phyloP scores from a whole-genome alignment of 805 yeast genomes.

The Yarrowia phangngaensis region DNA sequence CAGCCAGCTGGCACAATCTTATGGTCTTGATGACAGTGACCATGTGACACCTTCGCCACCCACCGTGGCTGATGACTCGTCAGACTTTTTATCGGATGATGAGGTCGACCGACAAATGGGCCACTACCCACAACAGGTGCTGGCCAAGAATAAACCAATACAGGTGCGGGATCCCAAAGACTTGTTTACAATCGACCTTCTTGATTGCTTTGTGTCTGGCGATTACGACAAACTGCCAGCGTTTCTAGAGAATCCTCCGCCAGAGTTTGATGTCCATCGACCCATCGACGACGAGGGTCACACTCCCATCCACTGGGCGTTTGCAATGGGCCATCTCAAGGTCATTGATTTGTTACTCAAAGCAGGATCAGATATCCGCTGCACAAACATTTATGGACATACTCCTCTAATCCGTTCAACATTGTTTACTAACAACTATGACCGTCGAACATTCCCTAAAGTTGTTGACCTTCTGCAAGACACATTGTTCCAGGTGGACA shows the following conservation, averaged over 20 bases:
- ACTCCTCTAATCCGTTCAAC: conserved; percentile 84
- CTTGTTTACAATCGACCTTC: conserved; percentile 46
- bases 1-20: conserved; percentile 6
- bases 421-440: conserved; percentile 81
- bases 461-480: conserved; percentile 72
- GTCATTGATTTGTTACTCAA: conserved; percentile 71
- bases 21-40: conserved; percentile 19
- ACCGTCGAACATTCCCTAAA: conserved; percentile 72
- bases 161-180: conserved; percentile 27
- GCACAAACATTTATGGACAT: conserved; percentile 67
- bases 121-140: conserved; percentile 32
- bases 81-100: conserved; percentile 27
- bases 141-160: conserved; percentile 12
- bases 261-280: conserved; percentile 65
- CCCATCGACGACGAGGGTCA: conserved; percentile 93
- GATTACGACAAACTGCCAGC: conserved; percentile 61
- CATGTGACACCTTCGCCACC: conserved; percentile 24
- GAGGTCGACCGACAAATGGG: conserved; percentile 30
- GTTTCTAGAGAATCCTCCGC: conserved; percentile 59
- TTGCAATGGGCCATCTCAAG: conserved; percentile 83
- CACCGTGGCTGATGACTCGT: conserved; percentile 23
- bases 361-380: conserved; percentile 67
- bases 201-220: conserved; percentile 54
- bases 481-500: conserved; percentile 75
- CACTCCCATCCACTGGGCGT: conserved; percentile 95